Evolutionary conservation across 2,329 filamentous ascomycete species (phyloP).

Genomic region (Calonectria montana): DNA sequence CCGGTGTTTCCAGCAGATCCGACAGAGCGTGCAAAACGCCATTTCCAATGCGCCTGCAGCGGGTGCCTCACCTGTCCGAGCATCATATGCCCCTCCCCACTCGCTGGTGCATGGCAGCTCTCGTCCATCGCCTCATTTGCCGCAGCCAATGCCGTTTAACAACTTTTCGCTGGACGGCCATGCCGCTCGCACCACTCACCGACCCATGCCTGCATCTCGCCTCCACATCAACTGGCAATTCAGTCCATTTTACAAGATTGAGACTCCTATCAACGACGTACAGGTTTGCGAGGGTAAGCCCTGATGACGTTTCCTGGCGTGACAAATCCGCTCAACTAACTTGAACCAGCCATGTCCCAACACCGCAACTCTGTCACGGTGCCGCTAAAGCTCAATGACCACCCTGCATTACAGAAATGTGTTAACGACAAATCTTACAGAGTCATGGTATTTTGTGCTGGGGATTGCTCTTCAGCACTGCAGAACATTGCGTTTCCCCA

Average conservation of each 20-base stretch:
- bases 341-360: slow-evolving; percentile 64
- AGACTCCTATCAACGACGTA: slow-evolving; percentile 72
- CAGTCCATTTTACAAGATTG: slow-evolving; percentile 86
- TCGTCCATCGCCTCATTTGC: slow-evolving; percentile 24
- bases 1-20: slow-evolving; percentile 56
- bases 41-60: slow-evolving; percentile 43
- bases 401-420: slow-evolving; percentile 66
- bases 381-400: slow-evolving; percentile 60
- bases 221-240: slow-evolving; percentile 63
- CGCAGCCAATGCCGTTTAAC: slow-evolving; percentile 34
- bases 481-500: slow-evolving; percentile 91
- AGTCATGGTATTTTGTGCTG: slow-evolving; percentile 87
- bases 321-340: background rate
- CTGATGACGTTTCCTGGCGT: background rate
- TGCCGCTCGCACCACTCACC: slow-evolving; percentile 34
- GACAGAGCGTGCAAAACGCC: slow-evolving; percentile 54
- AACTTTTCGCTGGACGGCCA: slow-evolving; percentile 25
- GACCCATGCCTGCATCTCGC: slow-evolving; percentile 31
- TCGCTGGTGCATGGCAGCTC: slow-evolving; percentile 20
- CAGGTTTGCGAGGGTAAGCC: slow-evolving; percentile 78
- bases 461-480: slow-evolving; percentile 66
- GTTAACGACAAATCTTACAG: slow-evolving; percentile 70
- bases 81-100: slow-evolving; percentile 25
- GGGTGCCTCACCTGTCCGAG: slow-evolving; percentile 30
- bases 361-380: slow-evolving; percentile 62